Base-by-base conservation (phyloP, 352 stramenopile genomes). In the Thraustochytrium sp. region DNA sequence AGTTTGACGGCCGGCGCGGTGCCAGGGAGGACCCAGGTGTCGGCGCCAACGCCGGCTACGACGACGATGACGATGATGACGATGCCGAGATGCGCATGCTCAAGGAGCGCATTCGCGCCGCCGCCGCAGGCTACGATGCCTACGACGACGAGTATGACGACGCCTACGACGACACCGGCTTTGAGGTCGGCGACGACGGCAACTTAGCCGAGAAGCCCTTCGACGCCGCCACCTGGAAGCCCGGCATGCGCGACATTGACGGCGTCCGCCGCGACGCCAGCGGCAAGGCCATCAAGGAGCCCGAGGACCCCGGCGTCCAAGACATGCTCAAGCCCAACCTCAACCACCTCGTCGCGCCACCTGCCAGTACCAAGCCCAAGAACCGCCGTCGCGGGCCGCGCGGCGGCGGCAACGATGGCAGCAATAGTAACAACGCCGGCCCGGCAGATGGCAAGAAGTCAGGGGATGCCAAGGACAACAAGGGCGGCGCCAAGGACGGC, bases 101-200 rank as follows among this genome's bases (percentile, higher is more conserved):
- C n/a, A 61, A 64, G 36, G 46, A 44, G 18, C 31, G 31, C 16
- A 61, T 80, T 26, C 31, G 31, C 11, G 31, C 31, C 13, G 68
- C 68, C 9, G 68, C 68, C 29, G 53, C 53, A 23, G 53, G 23
- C 3, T 80, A 68, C 48, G 68, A 80, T 34, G 68, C 76, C 26
- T 80, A 80, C 29, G 36, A 80, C 51, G 68, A 80, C 40, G 68
- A 80, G 68, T 80, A 80, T 42, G 68, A 80, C 68, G 68, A 80
- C 40, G 68, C 68, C 26, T 80, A 80, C 53, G 68, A 80, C 36
- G 68, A 80, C 40, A 26, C 48, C n/a, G 68, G 68, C 51, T 80
- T 80, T 64, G 46, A 80, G 23, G 68, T 80, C 40, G 68, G 68
- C 68, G 68, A 80, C 51, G 68, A 68, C 31, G 53, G 31, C 9